Percentiles rank a stretch among this genome's conserved stretches.
These are phyloP conservation scores for Sporothrix mexicana DNA, from an alignment of 2,329 filamentous ascomycete species.

Conservation along the genomic window DNA sequence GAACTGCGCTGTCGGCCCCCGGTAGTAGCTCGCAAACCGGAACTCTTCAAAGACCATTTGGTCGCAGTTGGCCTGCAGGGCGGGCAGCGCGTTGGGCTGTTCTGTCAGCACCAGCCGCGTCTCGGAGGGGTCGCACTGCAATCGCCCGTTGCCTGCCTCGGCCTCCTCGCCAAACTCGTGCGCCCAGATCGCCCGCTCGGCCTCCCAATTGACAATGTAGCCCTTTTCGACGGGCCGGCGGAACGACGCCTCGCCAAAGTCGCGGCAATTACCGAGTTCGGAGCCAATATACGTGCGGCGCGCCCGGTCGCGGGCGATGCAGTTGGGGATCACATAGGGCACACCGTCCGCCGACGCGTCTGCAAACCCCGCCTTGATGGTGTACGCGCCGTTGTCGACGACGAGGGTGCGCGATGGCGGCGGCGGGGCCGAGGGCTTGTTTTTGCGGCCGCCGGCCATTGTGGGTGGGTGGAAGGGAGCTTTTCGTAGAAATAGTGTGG, in stretches of 20 bases:
- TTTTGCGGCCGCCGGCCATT: conserved; percentile 58
- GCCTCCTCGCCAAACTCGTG: conserved; percentile 68
- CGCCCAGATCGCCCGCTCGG: conserved; percentile 95
- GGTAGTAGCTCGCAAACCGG: conserved; percentile 84
- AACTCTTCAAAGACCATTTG: conserved; percentile 98
- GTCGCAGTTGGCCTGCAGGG: conserved; percentile 86
- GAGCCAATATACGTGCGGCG: conserved; percentile 79
- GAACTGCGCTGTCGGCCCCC: conserved; percentile 72
- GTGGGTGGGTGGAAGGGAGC: background rate
- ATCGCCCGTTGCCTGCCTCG: conserved; percentile 42
- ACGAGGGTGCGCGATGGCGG: conserved; percentile 74
- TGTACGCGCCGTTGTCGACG: conserved; percentile 91
- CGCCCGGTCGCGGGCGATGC: conserved; percentile 81
- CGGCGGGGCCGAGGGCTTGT: conserved; percentile 52
- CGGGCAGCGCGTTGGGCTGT: conserved; percentile 79
- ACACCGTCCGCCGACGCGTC: conserved; percentile 42
- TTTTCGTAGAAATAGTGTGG: too few relatives aligned
- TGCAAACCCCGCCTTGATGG: conserved; percentile 86
- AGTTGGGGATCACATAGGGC: conserved; percentile 84
- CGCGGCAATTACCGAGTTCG: conserved; percentile 76
- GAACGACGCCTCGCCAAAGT: conserved; percentile 89
- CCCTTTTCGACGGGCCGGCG: conserved; percentile 91
- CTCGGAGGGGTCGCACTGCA: conserved; percentile 75
- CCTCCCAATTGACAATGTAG: conserved; percentile 95
- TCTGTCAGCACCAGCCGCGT: conserved; percentile 87